Conservation (phyloP, 179 eudicot species). For the Camellia oleifera region DNA sequence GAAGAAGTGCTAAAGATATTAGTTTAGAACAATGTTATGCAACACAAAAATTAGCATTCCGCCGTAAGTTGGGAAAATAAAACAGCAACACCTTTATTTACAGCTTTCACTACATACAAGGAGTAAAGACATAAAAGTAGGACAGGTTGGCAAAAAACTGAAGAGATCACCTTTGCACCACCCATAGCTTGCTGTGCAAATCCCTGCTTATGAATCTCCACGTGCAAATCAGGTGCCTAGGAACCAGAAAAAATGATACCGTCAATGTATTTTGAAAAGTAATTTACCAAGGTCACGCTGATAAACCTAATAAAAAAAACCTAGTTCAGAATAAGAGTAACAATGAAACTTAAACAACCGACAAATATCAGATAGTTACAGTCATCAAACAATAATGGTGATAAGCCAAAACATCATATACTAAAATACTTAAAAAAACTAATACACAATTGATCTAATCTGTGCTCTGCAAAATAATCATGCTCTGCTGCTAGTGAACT, state of each 20-base stretch:
- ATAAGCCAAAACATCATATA: no score
- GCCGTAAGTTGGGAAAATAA: neutral
- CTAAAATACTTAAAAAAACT: no score
- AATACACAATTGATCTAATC: no score
- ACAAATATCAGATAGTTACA: no score
- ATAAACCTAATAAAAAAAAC: neutral
- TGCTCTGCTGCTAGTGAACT: no score
- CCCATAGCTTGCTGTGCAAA: constrained; percentile 40
- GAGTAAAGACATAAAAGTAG: neutral
- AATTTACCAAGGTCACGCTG: neutral
- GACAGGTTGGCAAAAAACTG: neutral
- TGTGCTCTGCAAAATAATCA: no score
- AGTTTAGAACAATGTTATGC: neutral
- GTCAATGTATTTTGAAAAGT: neutral
- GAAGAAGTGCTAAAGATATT: neutral
- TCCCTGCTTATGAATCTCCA: constrained; percentile 64
- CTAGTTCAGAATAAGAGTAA: neutral
- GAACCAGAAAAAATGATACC: neutral
- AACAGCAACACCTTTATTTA: neutral
- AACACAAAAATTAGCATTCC: neutral
- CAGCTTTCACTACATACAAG: neutral
- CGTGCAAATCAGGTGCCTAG: constrained; percentile 77
- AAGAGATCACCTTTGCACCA: constrained; percentile 51
- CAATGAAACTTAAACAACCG: no score
- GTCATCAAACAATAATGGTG: no score